A percentile compares a stretch with the other conserved stretches of the same genome.
Conservation (phyloP, 2,329 filamentous ascomycete genomes). For the Ceratocystis huliohia region DNA sequence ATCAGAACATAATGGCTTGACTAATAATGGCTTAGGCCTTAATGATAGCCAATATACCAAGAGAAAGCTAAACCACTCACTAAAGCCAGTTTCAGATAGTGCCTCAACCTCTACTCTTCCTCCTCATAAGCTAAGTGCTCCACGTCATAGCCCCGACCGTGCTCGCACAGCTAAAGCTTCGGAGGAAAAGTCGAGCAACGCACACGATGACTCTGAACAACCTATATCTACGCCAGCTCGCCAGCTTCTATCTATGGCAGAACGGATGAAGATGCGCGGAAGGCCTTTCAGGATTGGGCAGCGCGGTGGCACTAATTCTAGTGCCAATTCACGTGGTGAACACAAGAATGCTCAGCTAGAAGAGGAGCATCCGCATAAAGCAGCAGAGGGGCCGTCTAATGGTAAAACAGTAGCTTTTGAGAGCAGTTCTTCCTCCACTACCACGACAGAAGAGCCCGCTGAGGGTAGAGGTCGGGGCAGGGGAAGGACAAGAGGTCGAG, state of each 20-base stretch:
- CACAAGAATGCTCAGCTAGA: not conserved
- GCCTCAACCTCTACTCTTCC: not conserved
- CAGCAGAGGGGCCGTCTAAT: not conserved
- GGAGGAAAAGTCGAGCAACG: conserved; percentile 23
- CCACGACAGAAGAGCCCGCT: not conserved
- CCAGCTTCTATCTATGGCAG: conserved; percentile 42
- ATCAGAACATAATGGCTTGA: not conserved
- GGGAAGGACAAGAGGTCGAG: not conserved
- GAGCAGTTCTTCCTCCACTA: not conserved
- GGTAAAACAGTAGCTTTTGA: not conserved
- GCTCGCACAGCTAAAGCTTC: not conserved
- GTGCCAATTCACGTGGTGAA: not conserved
- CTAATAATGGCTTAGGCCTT: not conserved
- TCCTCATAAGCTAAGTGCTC: not conserved
- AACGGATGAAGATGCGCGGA: conserved; percentile 42
- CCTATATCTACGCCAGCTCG: conserved; percentile 16
- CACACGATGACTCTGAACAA: not conserved
- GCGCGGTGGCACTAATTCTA: not conserved
- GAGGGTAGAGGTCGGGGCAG: not conserved
- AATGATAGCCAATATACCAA: not conserved
- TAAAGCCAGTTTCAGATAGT: not conserved
- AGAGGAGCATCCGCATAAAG: not conserved
- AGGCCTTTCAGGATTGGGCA: conserved; percentile 41
- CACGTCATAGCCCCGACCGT: not conserved
- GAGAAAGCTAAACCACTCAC: not conserved